Evolutionary conservation across 2,329 filamentous ascomycete species (phyloP).

Genomic region (Scopulariopsis brevicaulis): DNA sequence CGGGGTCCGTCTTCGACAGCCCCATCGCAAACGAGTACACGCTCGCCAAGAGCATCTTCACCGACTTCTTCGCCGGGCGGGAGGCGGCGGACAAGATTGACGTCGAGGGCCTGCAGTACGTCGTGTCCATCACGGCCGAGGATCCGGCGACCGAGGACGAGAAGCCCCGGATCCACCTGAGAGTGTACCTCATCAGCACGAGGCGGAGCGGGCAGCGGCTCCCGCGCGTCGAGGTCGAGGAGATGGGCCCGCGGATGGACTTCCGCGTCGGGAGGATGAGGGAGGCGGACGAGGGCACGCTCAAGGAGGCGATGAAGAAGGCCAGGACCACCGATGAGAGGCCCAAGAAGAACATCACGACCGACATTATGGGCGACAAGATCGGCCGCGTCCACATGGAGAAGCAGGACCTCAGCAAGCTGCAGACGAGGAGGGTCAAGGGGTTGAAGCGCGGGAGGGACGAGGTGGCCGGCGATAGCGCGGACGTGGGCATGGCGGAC

Average conservation of each 20-base stretch:
- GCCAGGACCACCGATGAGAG: conserved; percentile 62
- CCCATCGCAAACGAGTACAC: conserved; percentile 70
- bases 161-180: conserved; percentile 52
- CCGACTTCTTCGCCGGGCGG: conserved; percentile 86
- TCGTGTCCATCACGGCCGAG: conserved; percentile 70
- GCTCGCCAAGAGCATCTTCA: conserved; percentile 73
- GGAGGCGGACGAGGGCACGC: conserved; percentile 65
- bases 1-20: conserved; percentile 78
- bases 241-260: conserved; percentile 91
- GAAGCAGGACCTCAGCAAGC: conserved; percentile 72
- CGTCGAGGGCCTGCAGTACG: conserved; percentile 88
- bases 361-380: conserved; percentile 91
- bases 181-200: conserved; percentile 78
- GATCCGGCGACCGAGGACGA: conserved; percentile 35
- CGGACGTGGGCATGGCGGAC: conserved; percentile 24
- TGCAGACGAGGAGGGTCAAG: conserved; percentile 99
- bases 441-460: conserved; percentile 77
- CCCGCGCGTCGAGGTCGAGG: conserved; percentile 84
- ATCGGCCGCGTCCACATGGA: conserved; percentile 84
- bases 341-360: conserved; percentile 94
- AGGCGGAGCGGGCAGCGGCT: conserved; percentile 78
- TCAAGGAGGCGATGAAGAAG: conserved; percentile 87
- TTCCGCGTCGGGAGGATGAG: conserved; percentile 73
- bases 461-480: conserved; percentile 25
- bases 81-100: conserved; percentile 68